Base-by-base conservation (phyloP, 78 protist genomes). In the Dictyostelium intermedium region DNA sequence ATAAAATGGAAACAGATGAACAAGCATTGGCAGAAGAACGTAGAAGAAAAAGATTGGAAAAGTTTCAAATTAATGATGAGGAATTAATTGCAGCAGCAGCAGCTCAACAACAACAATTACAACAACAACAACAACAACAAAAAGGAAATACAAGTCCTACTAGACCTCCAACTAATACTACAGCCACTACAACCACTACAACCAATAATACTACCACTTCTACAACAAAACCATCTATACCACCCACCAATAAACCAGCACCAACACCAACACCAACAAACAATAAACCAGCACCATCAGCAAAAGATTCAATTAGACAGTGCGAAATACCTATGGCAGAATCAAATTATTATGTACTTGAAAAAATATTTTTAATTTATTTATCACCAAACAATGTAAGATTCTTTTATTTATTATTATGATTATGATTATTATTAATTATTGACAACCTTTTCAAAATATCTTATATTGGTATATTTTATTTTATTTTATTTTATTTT, bases 281-380 rank as follows among this genome's bases (percentile, higher is more conserved):
- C n/a, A 73, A 30, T 1, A 11, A 35, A 30, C 0, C 91, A 45
- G 16, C 66, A 70, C 5, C 60, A 70, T 1, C 30, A n/a, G 5
- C 43, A 18, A 20, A 70, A 72, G 39, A 73, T 73, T 80, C 73
- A 35, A 89, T 89, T 35, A 80, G 85, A 81, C 43, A 63, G 34
- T 78, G 94, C 73, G 73, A 61, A 43, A 34, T 89, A n/a, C 94
- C 94, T 47, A 89, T 89, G 94, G 50, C 34, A 8, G 94, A 89
- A 50, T 50, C 69, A 10, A 84, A 81, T 66, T 89, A 89, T 81
- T 89, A 23, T 27, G 56, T 89, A 30, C 14, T 89, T 23, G 94
- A 89, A 70, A 89, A 45, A 66, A 69, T 89, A 50, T 80, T 89
- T 18, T 80, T 47, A 8, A 70, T 89, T 50, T 80, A 74, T 50